Conservation (phyloP, 108 stramenopile species). For the Fragilaria crotonensis region DNA sequence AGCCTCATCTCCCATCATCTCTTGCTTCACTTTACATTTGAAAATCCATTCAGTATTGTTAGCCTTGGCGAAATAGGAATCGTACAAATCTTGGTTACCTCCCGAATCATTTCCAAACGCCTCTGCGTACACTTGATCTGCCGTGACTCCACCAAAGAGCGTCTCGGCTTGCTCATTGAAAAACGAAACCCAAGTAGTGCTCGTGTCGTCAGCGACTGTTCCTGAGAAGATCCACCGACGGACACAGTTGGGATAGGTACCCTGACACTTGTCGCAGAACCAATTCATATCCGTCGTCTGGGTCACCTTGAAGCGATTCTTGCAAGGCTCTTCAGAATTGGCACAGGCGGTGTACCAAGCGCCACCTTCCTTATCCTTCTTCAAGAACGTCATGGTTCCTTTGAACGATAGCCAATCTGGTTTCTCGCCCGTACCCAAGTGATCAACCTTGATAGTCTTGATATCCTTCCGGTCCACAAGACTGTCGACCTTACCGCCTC, state of each 20-base stretch:
- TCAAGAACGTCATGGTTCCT: constrained; percentile 86
- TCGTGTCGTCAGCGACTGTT: constrained; percentile 73
- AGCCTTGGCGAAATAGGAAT: constrained; percentile 64
- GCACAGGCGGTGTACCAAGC: constrained; percentile 96
- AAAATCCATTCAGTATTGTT: constrained; percentile 79
- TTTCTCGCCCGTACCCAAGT: constrained; percentile 83
- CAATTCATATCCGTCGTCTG: constrained; percentile 75
- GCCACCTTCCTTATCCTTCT: constrained; percentile 86
- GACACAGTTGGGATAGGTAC: constrained; percentile 61
- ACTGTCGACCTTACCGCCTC: constrained; percentile 44
- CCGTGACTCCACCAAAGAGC: constrained; percentile 68
- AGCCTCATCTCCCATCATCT: constrained; percentile 84
- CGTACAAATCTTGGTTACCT: constrained; percentile 52
- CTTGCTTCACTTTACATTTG: constrained; percentile 88
- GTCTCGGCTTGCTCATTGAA: constrained; percentile 86
- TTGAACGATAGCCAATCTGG: constrained; percentile 87
- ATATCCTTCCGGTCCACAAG: constrained; percentile 73
- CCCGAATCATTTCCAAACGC: constrained; percentile 17
- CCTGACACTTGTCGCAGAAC: constrained; percentile 79
- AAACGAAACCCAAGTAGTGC: constrained; percentile 81
- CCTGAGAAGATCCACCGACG: constrained; percentile 87
- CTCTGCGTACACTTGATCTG: constrained; percentile 61
- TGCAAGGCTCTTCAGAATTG: constrained; percentile 81
- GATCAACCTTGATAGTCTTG: constrained; percentile 68
- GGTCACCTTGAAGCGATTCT: constrained; percentile 77